Evolutionary conservation across 441 rosid genomes (phyloP).

Genomic region (Erodium trifolium): DNA sequence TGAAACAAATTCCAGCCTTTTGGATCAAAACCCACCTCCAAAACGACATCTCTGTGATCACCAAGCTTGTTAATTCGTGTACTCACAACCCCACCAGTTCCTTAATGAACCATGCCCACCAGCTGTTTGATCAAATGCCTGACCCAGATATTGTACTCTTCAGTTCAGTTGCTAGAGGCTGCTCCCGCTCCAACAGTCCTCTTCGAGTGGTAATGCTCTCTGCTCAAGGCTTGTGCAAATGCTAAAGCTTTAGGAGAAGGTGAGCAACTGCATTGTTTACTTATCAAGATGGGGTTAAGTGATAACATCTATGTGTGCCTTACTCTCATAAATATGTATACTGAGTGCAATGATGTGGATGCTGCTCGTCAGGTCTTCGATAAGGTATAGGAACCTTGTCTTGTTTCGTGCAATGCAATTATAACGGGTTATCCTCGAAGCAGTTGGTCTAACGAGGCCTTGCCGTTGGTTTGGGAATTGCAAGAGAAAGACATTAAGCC

Average conservation of each 20-base stretch:
- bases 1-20: slow-evolving; percentile 65
- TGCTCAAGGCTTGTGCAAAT: slow-evolving; percentile 54
- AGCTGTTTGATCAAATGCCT: slow-evolving; percentile 51
- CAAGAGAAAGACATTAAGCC: slow-evolving; percentile 49
- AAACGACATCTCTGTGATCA: slow-evolving; percentile 30
- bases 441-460: slow-evolving; percentile 68
- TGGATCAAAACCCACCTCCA: slow-evolving; percentile 54
- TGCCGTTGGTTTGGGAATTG: slow-evolving; percentile 59
- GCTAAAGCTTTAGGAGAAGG: slow-evolving; percentile 53
- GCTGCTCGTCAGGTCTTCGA: slow-evolving; percentile 57
- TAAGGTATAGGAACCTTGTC: slow-evolving; percentile 45
- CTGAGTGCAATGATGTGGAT: slow-evolving; percentile 54
- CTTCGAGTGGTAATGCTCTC: slow-evolving; percentile 38
- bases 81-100: slow-evolving; percentile 29
- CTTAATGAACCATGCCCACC: slow-evolving; percentile 55
- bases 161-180: slow-evolving; percentile 60
- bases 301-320: slow-evolving; percentile 44
- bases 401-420: slow-evolving; percentile 60
- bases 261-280: slow-evolving; percentile 60
- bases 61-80: slow-evolving; percentile 49
- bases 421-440: slow-evolving; percentile 51
- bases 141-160: slow-evolving; percentile 42
- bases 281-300: slow-evolving; percentile 45
- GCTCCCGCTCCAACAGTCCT: slow-evolving; percentile 46
- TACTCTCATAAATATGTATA: slow-evolving; percentile 60